Evolutionary conservation across 2,329 filamentous ascomycete species (phyloP).

Genomic region (Penicillium verrucosum): DNA sequence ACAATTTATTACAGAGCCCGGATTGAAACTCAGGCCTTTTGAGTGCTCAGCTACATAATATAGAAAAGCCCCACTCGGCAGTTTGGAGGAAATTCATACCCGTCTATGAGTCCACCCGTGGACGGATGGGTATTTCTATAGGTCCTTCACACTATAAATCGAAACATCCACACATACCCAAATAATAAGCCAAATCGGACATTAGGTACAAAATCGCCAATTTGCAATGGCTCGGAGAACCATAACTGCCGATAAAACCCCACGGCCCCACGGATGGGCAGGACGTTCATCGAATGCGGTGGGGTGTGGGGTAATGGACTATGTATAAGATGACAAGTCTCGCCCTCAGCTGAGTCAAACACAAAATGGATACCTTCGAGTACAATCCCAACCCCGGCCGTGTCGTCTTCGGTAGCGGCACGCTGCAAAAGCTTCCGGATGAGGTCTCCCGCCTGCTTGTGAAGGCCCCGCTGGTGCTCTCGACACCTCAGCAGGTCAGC

Average conservation of each 20-base stretch:
- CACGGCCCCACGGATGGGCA: slow-evolving; percentile 14
- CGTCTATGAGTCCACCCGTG: not conserved
- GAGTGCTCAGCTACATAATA: not conserved
- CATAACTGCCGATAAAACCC: slow-evolving; percentile 19
- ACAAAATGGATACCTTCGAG: slow-evolving; percentile 52
- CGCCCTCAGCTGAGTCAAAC: not conserved
- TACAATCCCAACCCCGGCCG: slow-evolving; percentile 54
- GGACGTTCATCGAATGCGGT: slow-evolving; percentile 13
- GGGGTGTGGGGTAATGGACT: slow-evolving; percentile 16
- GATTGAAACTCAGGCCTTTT: not conserved
- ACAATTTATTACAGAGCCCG: not conserved
- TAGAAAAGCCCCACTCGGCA: not conserved
- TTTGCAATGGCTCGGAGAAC: not conserved
- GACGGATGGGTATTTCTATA: not conserved
- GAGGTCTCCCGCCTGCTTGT: slow-evolving; percentile 47
- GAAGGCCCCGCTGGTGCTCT: slow-evolving; percentile 54
- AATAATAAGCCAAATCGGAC: not conserved
- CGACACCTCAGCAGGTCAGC: slow-evolving; percentile 51
- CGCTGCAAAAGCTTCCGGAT: slow-evolving; percentile 48
- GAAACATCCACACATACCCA: not conserved
- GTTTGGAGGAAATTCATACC: not conserved
- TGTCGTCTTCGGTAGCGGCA: slow-evolving; percentile 57
- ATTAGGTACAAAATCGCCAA: not conserved
- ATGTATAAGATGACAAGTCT: slow-evolving; percentile 14
- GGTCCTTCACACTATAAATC: not conserved